These are phyloP conservation scores for Amoebophrya sp. DNA, from an alignment of 169 alveolate species.

Conservation along the genomic window DNA sequence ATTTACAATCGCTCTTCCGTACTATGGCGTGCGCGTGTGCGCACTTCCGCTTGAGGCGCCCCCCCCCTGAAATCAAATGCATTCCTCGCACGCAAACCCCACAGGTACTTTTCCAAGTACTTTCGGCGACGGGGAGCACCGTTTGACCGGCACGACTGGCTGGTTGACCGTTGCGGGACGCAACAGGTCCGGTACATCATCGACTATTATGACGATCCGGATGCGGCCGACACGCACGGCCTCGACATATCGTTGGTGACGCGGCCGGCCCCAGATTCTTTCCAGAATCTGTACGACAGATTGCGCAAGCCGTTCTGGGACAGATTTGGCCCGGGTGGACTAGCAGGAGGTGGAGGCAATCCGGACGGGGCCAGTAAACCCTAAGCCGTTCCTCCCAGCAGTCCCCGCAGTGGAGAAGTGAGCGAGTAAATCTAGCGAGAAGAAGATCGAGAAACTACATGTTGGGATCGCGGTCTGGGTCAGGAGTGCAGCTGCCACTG, in stretches of 20 bases:
- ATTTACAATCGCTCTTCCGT: too few relatives aligned
- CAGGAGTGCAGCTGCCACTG: too few relatives aligned
- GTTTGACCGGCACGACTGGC: constrained; percentile 62
- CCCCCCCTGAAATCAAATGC: too few relatives aligned
- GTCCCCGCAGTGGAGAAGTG: too few relatives aligned
- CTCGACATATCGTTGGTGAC: constrained; percentile 47
- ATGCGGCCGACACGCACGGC: constrained; percentile 27
- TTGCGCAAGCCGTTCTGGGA: not conserved
- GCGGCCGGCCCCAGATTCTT: constrained; percentile 41
- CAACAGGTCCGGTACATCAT: constrained; percentile 45
- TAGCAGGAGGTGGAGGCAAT: not conserved
- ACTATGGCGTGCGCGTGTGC: too few relatives aligned
- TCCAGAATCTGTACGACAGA: not conserved
- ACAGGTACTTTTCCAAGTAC: constrained; percentile 21
- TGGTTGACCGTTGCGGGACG: constrained; percentile 46
- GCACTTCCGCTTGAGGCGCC: too few relatives aligned
- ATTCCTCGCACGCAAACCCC: too few relatives aligned
- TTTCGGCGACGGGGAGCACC: constrained; percentile 24
- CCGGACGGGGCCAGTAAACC: too few relatives aligned
- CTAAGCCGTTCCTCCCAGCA: too few relatives aligned
- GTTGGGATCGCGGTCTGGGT: too few relatives aligned
- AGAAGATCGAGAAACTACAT: too few relatives aligned
- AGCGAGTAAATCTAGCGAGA: too few relatives aligned
- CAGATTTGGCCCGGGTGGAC: not conserved
- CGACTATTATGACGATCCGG: constrained; percentile 56